These are phyloP conservation scores for Pharus latifolius DNA, from an alignment of 176 grass and related monocot species.

Conservation along the genomic window DNA sequence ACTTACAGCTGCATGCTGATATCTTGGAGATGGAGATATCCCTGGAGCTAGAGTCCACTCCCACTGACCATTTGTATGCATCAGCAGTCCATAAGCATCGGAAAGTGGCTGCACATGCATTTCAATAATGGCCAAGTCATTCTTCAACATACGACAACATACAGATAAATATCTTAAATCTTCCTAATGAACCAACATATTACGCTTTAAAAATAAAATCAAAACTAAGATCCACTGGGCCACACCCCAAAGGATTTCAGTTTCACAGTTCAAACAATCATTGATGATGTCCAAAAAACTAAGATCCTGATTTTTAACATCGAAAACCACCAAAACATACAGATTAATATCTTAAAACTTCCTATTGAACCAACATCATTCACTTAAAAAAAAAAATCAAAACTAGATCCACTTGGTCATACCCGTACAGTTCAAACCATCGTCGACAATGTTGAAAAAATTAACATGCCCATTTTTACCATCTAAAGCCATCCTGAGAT, in stretches of 20 bases:
- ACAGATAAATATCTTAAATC: neutral
- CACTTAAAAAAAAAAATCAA: too few species aligned
- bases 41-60: slow-evolving; percentile 99
- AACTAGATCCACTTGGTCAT: too few species aligned
- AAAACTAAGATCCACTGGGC: neutral
- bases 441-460: too few species aligned
- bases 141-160: neutral
- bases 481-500: neutral
- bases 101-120: slow-evolving; percentile 61
- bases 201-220: neutral
- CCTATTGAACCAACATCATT: too few species aligned
- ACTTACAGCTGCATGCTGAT: slow-evolving; percentile 98
- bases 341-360: too few species aligned
- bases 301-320: too few species aligned
- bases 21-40: slow-evolving; percentile 92
- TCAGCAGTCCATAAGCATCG: slow-evolving; percentile 95
- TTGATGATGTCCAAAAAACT: neutral
- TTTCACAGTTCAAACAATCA: neutral
- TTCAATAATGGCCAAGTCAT: slow-evolving; percentile 17
- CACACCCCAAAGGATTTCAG: neutral
- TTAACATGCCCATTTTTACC: too few species aligned
- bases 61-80: slow-evolving; percentile 98
- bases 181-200: neutral
- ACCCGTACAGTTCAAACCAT: too few species aligned
- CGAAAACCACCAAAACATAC: too few species aligned